Base-by-base conservation (phyloP, 768 basidiomycete species). In the Phylloporus sp. region DNA sequence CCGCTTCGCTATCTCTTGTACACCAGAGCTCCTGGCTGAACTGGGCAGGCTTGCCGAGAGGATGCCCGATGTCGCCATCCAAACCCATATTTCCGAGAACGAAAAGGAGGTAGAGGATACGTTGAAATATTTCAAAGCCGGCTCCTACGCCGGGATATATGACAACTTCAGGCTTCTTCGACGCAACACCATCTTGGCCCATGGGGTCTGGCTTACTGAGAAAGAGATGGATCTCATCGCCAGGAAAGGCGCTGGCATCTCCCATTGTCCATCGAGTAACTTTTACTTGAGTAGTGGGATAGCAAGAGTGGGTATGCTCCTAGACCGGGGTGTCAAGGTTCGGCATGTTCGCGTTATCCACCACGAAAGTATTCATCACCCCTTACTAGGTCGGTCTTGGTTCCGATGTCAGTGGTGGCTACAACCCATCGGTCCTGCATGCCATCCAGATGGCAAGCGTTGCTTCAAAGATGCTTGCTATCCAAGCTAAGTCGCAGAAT, bases 71-170 rank as follows among this genome's bases (percentile, higher is more conserved):
- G 75, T 98, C 29, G 78, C 79, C 47, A 88, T 97, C 46, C 95
- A 98, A 70, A 97, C 95, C 3, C 95, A 97, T 67, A 84, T 97
- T 39, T 82, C 87, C 13, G 95, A 98, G 72, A 95, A 93, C 66
- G 70, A 63, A 2, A 63, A 74, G 20, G 95, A 98, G 68, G 74
- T 95, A 49, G 73, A 70, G 23, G 79, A 80, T 58, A 85, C 88
- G 1, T 75, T 79, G 47, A 59, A 72, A 43, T 74, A 90, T 18
- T 97, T 91, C 71, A 84, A 87, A 0, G 76, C 78, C 1, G 58
- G 70, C 2, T 80, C 81, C 38, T 97, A 97, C 65, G 82, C 94
- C 0, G 79, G 74, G 10, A 84, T 94, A 11, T 97, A 98, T 67
- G 90, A 95, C 59, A 72, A 75, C 32, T 85, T 79, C 66, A 83